Percentiles rank a stretch among this genome's conserved stretches.
phyloP scores from a whole-genome alignment of 2,329 filamentous ascomycete species.

The Phoma herbarum region DNA sequence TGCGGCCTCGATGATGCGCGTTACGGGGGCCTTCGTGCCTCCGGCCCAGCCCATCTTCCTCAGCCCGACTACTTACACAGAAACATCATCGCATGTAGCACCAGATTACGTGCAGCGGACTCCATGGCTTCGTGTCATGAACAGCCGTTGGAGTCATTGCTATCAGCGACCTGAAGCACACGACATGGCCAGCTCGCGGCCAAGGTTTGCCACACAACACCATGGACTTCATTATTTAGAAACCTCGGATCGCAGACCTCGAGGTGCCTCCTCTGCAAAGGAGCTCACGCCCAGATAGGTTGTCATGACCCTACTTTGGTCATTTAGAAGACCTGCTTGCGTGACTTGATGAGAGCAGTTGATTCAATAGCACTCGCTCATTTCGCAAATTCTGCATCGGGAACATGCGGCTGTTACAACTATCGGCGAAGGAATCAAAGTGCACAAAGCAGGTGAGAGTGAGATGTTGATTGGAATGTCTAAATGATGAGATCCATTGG shows the following conservation, averaged over 20 bases:
- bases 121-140: background rate
- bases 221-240: too few species aligned
- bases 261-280: too few species aligned
- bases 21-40: background rate
- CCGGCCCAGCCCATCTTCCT: background rate
- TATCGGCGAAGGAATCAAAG: background rate
- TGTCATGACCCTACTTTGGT: too few species aligned
- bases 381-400: too few species aligned
- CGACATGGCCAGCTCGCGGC: too few species aligned
- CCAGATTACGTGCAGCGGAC: background rate
- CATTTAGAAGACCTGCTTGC: too few species aligned
- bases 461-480: background rate
- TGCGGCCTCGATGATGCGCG: background rate
- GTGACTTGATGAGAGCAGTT: too few species aligned
- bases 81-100: background rate
- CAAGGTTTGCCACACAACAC: too few species aligned
- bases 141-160: background rate
- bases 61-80: background rate
- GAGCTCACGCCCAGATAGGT: too few species aligned
- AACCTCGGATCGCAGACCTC: too few species aligned
- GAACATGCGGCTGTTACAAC: too few species aligned
- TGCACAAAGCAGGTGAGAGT: background rate
- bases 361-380: too few species aligned
- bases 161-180: background rate
- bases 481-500: constrained; percentile 3